Evolutionary conservation across 2,329 filamentous ascomycete species (phyloP).

Genomic region (Ambrosiella beaveri): DNA sequence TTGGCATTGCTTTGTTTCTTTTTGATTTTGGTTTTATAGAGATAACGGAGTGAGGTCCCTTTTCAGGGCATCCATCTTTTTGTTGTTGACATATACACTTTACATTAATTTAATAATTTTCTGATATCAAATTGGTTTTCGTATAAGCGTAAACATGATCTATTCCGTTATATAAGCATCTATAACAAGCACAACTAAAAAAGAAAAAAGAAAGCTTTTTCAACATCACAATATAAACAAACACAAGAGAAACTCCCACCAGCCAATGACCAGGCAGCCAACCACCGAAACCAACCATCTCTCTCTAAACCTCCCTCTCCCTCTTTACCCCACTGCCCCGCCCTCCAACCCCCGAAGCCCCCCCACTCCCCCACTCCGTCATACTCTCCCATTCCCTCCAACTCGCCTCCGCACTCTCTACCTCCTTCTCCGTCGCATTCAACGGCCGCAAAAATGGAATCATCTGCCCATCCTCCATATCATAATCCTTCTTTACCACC

Average conservation of each 20-base stretch:
- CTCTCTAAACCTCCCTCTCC: conserved; percentile 4
- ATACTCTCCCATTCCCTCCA: conserved; percentile 96
- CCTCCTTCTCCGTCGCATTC: conserved; percentile 62
- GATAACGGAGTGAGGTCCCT: too few relatives aligned
- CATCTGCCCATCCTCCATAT: conserved; percentile 66
- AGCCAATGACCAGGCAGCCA: too few relatives aligned
- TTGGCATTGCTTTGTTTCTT: too few relatives aligned
- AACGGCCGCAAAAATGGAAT: conserved; percentile 77
- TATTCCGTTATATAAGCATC: not conserved
- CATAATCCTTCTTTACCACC: conserved; percentile 76
- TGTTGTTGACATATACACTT: too few relatives aligned
- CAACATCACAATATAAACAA: not conserved
- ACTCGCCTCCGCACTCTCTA: conserved; percentile 60
- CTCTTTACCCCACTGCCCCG: conserved; percentile 22
- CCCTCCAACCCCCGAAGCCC: conserved; percentile 51
- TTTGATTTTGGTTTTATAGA: too few relatives aligned
- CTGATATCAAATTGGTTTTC: not conserved
- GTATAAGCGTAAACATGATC: not conserved
- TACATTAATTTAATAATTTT: too few relatives aligned
- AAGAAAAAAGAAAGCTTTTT: not conserved
- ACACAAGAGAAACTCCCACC: not conserved
- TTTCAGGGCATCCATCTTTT: too few relatives aligned
- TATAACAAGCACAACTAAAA: not conserved
- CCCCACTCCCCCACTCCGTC: conserved; percentile 76
- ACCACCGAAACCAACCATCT: not conserved